A percentile compares a stretch with the other conserved stretches of the same genome.
phyloP scores from a whole-genome alignment of 768 basidiomycete species.

The Cyclocybe cylindracea region DNA sequence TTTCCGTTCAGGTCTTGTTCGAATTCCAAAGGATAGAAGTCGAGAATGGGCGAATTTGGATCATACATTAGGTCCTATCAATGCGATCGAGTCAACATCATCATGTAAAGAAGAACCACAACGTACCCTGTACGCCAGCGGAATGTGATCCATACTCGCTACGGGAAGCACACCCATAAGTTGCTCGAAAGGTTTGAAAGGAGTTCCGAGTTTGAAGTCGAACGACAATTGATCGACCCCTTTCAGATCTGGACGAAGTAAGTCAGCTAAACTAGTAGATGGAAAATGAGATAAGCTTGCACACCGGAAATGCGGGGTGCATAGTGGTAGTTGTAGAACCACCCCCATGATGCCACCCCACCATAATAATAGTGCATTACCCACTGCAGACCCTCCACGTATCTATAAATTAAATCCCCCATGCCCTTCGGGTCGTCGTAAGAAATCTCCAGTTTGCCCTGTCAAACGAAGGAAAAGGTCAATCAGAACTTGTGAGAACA shows the following conservation, averaged over 20 bases:
- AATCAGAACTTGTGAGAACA: not conserved
- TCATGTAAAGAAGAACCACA: not conserved
- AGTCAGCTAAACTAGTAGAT: not conserved
- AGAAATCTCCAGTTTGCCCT: constrained; percentile 88
- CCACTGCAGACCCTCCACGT: constrained; percentile 96
- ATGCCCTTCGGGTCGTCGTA: constrained; percentile 70
- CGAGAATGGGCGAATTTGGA: constrained; percentile 81
- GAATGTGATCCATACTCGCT: constrained; percentile 88
- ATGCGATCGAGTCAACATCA: not conserved
- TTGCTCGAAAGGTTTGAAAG: constrained; percentile 93
- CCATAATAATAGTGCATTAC: constrained; percentile 99
- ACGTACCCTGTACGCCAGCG: constrained; percentile 78
- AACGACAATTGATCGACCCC: constrained; percentile 85
- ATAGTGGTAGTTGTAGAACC: constrained; percentile 99
- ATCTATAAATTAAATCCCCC: constrained; percentile 72
- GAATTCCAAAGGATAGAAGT: constrained; percentile 93
- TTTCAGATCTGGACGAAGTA: constrained; percentile 42
- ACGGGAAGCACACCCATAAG: constrained; percentile 96
- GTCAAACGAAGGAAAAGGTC: not conserved
- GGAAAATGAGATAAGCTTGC: constrained; percentile 14
- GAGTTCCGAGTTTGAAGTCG: constrained; percentile 80
- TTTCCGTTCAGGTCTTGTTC: constrained; percentile 96
- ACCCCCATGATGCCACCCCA: constrained; percentile 96
- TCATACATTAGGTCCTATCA: constrained; percentile 87
- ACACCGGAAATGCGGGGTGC: constrained; percentile 94